Percentiles rank a stretch among this genome's conserved stretches.
Conservation (phyloP, 2,329 filamentous ascomycete species). For the Fusarium marasasianum region DNA sequence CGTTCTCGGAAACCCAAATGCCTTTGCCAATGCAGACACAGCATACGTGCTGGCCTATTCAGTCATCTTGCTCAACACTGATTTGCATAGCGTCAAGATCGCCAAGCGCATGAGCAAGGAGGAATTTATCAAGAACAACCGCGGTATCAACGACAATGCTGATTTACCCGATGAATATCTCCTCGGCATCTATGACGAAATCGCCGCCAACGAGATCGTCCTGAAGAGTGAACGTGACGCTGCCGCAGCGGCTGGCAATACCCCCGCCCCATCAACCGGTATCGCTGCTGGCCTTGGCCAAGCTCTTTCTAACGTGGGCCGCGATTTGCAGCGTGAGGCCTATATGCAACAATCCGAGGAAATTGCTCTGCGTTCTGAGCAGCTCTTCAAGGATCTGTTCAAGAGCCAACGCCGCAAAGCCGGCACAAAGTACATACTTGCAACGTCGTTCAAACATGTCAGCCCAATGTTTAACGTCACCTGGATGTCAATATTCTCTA, state of each 20-base stretch:
- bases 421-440: slow-evolving; percentile 83
- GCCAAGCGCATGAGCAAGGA: slow-evolving; percentile 89
- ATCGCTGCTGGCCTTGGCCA: slow-evolving; percentile 87
- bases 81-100: slow-evolving; percentile 91
- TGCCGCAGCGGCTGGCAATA: slow-evolving; percentile 79
- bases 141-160: slow-evolving; percentile 96
- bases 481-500: slow-evolving; percentile 99
- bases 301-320: slow-evolving; percentile 88
- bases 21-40: slow-evolving; percentile 97
- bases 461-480: slow-evolving; percentile 99
- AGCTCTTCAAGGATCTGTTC: slow-evolving; percentile 93
- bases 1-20: slow-evolving; percentile 92
- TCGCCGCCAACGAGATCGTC: slow-evolving; percentile 90
- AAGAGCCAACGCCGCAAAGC: slow-evolving; percentile 84
- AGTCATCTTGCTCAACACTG: slow-evolving; percentile 95
- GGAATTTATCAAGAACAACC: slow-evolving; percentile 99
- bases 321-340: slow-evolving; percentile 90
- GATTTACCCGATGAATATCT: slow-evolving; percentile 95
- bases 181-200: slow-evolving; percentile 89
- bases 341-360: slow-evolving; percentile 96
- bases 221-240: slow-evolving; percentile 90
- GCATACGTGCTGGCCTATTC: slow-evolving; percentile 97
- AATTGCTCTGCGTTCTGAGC: slow-evolving; percentile 77
- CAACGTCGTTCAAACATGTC: slow-evolving; percentile 92
- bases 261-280: slow-evolving; percentile 68